These are phyloP conservation scores for Schwanniomyces sp. DNA, from an alignment of 805 yeast genomes.

Conservation along the genomic window DNA sequence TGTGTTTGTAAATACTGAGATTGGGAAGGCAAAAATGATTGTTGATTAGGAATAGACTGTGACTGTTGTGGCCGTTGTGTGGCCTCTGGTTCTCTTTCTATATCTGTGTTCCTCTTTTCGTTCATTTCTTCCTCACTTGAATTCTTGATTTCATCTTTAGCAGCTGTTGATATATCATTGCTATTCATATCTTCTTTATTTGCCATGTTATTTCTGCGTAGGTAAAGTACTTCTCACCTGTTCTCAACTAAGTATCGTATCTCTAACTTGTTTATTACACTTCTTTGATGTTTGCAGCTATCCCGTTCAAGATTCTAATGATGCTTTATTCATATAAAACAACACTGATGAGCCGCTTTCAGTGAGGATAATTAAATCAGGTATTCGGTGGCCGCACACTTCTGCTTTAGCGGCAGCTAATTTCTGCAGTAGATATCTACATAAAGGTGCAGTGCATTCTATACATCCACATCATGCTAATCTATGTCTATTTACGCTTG, in stretches of 20 bases:
- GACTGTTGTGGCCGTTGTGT: not conserved
- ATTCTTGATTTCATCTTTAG: not conserved
- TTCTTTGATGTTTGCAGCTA: not conserved
- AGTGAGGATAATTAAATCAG: constrained; percentile 2
- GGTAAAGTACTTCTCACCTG: not conserved
- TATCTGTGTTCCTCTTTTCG: not conserved
- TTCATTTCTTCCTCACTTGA: not conserved
- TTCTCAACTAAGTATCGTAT: not conserved
- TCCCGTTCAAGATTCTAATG: not conserved
- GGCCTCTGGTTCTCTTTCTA: not conserved
- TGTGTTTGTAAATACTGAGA: not conserved
- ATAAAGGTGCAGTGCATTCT: not conserved
- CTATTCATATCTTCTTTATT: not conserved
- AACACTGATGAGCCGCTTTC: constrained; percentile 3
- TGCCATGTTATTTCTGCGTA: not conserved
- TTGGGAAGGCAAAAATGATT: not conserved
- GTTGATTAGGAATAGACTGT: not conserved
- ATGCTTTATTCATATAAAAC: not conserved
- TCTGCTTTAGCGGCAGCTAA: not conserved
- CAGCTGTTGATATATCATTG: not conserved
- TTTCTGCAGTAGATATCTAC: not conserved
- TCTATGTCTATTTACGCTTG: no score
- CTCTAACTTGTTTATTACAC: not conserved
- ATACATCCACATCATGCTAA: no score
- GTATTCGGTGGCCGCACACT: not conserved